These are phyloP conservation scores for Mycena kentingensis DNA, from an alignment of 768 basidiomycete species.

Conservation along the genomic window DNA sequence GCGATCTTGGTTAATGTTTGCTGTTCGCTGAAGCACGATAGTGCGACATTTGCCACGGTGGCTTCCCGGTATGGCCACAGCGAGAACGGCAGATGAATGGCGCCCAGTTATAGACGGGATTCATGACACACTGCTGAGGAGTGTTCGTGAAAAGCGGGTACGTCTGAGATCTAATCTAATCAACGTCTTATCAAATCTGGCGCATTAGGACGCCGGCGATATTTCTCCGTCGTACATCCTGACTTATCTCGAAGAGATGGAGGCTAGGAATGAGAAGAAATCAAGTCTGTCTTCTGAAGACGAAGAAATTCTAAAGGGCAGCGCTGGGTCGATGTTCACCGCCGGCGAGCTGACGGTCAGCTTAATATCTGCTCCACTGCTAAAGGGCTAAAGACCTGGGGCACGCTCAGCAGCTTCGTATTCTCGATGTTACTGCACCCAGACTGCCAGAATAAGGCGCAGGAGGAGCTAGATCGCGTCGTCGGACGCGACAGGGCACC, in stretches of 20 bases:
- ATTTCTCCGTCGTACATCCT: not conserved
- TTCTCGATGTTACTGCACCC: constrained; percentile 35
- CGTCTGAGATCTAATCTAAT: not conserved
- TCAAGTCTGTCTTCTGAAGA: constrained; percentile 1
- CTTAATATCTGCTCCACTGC: not conserved
- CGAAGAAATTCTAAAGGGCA: constrained; percentile 1
- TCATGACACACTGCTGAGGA: constrained; percentile 33
- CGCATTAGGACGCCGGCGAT: not conserved
- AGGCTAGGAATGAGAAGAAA: not conserved
- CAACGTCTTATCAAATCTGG: not conserved
- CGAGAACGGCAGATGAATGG: constrained; percentile 23
- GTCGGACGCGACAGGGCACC: constrained; percentile 31
- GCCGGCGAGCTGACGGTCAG: constrained; percentile 39
- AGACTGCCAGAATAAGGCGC: constrained; percentile 31
- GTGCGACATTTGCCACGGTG: constrained; percentile 36
- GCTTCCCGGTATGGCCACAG: constrained; percentile 34
- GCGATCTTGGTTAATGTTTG: not conserved
- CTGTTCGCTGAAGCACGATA: constrained; percentile 7
- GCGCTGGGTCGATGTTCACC: constrained; percentile 6
- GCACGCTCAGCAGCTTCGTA: constrained; percentile 24
- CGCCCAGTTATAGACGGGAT: constrained; percentile 20
- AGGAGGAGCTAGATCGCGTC: constrained; percentile 33
- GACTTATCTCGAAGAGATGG: not conserved
- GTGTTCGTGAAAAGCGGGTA: constrained; percentile 36
- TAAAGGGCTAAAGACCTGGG: constrained; percentile 1